phyloP scores from a whole-genome alignment of 164 flowering plant species.

The Stephania cephalantha region DNA sequence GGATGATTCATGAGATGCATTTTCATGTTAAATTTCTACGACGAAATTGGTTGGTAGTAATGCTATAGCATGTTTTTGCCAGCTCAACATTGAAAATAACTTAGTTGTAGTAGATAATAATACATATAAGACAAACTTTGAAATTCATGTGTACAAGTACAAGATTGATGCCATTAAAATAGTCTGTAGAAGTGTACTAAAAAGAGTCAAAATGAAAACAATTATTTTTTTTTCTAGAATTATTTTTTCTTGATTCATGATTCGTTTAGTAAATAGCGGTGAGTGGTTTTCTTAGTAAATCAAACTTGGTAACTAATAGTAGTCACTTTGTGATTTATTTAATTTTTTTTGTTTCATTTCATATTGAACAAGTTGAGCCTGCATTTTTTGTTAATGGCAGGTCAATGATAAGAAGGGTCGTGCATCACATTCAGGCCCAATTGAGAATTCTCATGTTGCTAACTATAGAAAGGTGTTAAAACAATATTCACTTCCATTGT shows the following conservation, averaged over 20 bases:
- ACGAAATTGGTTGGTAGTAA: no score
- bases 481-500: slow-evolving; percentile 43
- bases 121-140: no score
- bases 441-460: slow-evolving; percentile 70
- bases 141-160: no score
- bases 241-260: neutral
- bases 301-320: neutral
- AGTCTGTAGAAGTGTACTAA: no score
- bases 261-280: neutral
- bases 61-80: no score
- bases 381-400: slow-evolving; percentile 31
- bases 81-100: no score
- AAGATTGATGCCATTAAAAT: no score
- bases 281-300: neutral
- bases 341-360: neutral
- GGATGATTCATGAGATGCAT: neutral
- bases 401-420: slow-evolving; percentile 34
- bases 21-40: neutral
- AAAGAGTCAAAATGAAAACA: no score
- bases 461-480: slow-evolving; percentile 46
- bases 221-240: no score
- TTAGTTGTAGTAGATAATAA: no score
- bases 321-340: neutral
- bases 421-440: slow-evolving; percentile 51
- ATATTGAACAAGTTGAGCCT: neutral